Base-by-base conservation (phyloP, 2,329 filamentous ascomycete genomes). In the Cercospora nicotianae region DNA sequence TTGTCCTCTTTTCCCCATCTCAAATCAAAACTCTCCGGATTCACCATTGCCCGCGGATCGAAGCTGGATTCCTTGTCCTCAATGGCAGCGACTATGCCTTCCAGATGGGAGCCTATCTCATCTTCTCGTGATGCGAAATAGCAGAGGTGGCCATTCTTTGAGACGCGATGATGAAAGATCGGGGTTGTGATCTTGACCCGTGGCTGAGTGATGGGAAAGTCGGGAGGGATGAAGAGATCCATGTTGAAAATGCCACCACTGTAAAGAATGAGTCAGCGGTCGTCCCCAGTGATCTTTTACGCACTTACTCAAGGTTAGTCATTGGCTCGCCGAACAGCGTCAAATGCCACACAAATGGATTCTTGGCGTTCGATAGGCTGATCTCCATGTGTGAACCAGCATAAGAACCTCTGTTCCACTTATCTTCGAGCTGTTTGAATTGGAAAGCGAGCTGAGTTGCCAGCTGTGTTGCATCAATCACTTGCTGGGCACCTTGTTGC, bases 281-380 rank as follows among this genome's bases (percentile, higher is more conserved):
- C 18, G 30, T 36, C 20, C 2, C 23, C 36, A 13, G 10, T 63
- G n/a, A 7, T 20, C 10, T 16, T 12, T 51, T 12, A 3, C 31
- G n/a, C n/a, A 58, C 61, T 64, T 39, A 64, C 61, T 98, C 94
- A 1, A 98, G 87, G 58, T 96, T 93, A 5, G 93, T 96, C 90
- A 95, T 96, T 0, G 93, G 92, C 64, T 90, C 87, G 28, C 95
- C 95, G 77, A 97, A 96, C 77, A 97, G 94, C 1, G 92, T 95
- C 68, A 98, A 79, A 20, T 86, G 80, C 95, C 95, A 98, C 20
- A 94, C 85, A 76, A 97, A 97, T 0, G 94, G 94, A 74, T 97
- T 98, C 45, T 85, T 87, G 10, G 67, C 51, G 71, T 95, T 85
- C 31, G 91, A 89, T 6, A 98, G 83, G 65, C 89, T 87, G 42